Evolutionary conservation across 2,329 filamentous ascomycete genomes (phyloP), one percentile per base, ranked within the genome.

Genomic region (Pseudocercospora macadamiae): DNA sequence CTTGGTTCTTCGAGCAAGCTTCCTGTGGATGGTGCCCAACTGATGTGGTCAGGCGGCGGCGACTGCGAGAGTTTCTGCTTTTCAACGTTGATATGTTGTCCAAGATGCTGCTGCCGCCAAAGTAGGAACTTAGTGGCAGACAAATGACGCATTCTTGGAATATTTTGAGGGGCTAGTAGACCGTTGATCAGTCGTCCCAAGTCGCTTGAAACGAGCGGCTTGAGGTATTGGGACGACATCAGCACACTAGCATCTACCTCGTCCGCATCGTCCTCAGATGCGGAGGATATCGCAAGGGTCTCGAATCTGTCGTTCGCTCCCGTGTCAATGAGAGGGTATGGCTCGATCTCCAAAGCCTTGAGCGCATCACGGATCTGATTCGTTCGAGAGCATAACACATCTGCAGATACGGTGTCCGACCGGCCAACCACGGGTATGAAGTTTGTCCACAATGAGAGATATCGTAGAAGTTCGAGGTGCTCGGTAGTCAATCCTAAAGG

Each of bases 221-320:
- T 88, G 12, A 95, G 80, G 71, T 97, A 97, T 68, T 95, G 90
- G 1, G 93, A 88, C 56, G 88, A 92, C 93, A 97, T 97, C 16
- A 97, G 82, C 0, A 96, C 80, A 68, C 91, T 96, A 16, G 93
- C 93, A 72, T 97, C 93, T 88, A 97, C 96, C 42, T 83, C 86
- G 36, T 96, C 91, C 60, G 86, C 78, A 68, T 97, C 91, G 19
- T 84, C 83, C 1, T 83, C 85, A 21, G 84, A 80, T 10, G 84
- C 84, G 18, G 89, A 95, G 1, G 93, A 97, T 18, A 96, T 82
- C 0, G 90, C 86, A 70, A 90, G 96, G 2, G 88, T 85, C 59
- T 66, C 62, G 10, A 34, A 14, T 14, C 34, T 8, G 18, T 45
- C 48, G 19, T 44, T 37, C 3, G 28, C 34, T 25, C 23, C 44